These are phyloP conservation scores for Mallotus repandus DNA, from an alignment of 441 rosid species.

Conservation along the genomic window DNA sequence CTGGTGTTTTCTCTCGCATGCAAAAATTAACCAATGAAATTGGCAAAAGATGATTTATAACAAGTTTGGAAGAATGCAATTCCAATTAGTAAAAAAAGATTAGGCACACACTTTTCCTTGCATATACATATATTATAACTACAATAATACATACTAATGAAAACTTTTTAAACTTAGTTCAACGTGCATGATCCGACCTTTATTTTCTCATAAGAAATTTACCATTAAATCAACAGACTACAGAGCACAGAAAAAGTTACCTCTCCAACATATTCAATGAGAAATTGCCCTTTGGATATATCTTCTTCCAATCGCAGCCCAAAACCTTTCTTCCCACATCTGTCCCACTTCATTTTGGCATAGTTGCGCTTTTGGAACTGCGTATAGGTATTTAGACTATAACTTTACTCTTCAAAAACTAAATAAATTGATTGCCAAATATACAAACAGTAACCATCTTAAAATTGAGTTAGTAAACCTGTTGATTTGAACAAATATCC, in stretches of 20 bases:
- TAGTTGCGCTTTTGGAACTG: constrained; percentile 93
- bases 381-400: constrained; percentile 28
- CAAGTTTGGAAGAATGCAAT: background rate
- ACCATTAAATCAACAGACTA: constrained; percentile 11
- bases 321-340: constrained; percentile 93
- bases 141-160: constrained; percentile 2
- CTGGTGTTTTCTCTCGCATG: background rate
- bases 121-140: background rate
- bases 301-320: constrained; percentile 79
- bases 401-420: constrained; percentile 9
- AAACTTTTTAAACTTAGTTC: constrained; percentile 5
- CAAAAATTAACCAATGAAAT: background rate
- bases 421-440: background rate
- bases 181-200: constrained; percentile 5
- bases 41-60: background rate
- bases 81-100: background rate
- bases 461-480: constrained; percentile 44
- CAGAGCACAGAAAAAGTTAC: constrained; percentile 37
- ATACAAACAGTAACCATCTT: background rate
- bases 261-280: constrained; percentile 99
- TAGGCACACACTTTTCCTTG: background rate
- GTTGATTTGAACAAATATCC: constrained; percentile 88
- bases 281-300: constrained; percentile 74
- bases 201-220: constrained; percentile 7
- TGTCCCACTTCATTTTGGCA: constrained; percentile 69